Percentiles rank a stretch among this genome's conserved stretches.
Evolutionary conservation across 2,329 filamentous ascomycete species (phyloP).

Genomic region (Aspergillus viridinutans): DNA sequence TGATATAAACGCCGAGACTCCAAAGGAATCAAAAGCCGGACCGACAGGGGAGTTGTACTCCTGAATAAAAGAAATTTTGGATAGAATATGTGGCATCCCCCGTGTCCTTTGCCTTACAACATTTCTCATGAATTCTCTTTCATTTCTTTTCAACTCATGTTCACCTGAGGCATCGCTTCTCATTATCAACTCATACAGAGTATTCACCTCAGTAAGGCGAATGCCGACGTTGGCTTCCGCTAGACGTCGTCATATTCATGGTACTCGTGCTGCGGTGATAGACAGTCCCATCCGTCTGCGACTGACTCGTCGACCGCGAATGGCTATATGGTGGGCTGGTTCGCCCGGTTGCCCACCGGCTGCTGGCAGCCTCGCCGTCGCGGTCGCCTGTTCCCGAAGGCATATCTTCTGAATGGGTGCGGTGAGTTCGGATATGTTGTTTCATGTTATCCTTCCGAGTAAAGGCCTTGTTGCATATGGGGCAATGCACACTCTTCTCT

Average conservation of each 20-base stretch:
- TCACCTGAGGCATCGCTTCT: background rate
- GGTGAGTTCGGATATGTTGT: constrained; percentile 61
- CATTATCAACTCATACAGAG: constrained; percentile 7
- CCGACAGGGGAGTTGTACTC: background rate
- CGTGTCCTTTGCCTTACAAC: background rate
- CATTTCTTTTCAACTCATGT: background rate
- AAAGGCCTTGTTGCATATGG: constrained; percentile 64
- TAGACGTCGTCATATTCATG: constrained; percentile 6
- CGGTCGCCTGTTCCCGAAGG: constrained; percentile 16
- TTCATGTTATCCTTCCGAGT: constrained; percentile 69
- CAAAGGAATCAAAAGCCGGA: background rate
- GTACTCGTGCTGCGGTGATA: constrained; percentile 11
- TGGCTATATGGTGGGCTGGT: constrained; percentile 13
- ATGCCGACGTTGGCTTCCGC: constrained; percentile 6
- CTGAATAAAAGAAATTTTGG: background rate
- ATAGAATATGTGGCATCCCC: background rate
- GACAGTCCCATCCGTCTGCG: constrained; percentile 8
- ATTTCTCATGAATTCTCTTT: background rate
- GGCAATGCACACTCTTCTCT: constrained; percentile 64
- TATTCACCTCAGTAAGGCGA: constrained; percentile 6
- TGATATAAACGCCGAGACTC: constrained; percentile 3
- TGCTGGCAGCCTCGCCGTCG: constrained; percentile 9
- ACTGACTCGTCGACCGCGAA: constrained; percentile 11
- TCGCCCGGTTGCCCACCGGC: constrained; percentile 9
- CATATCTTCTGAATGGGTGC: constrained; percentile 33